Base-by-base conservation (phyloP, 73 alveolate genomes). In the Loxodes magnus region DNA sequence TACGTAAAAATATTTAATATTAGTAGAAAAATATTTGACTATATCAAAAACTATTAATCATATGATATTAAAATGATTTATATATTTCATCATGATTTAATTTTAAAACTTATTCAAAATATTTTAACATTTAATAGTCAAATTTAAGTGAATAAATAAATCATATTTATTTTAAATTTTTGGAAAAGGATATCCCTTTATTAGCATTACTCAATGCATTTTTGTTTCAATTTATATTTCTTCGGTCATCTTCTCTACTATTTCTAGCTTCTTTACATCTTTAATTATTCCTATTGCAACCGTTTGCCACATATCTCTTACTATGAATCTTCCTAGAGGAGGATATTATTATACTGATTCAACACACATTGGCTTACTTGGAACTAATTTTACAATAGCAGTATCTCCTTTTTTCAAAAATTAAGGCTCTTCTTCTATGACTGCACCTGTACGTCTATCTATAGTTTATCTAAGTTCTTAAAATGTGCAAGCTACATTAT, bases 261-360 rank as follows among this genome's bases (percentile, higher is more conserved):
- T 10, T 31, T 31, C n/a, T 31, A 9, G 9, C 41, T 31, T 31
- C 41, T 31, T 31, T 9, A 67, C 82, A 37, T 69, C 49, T 58
- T 73, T 44, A 56, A 73, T 68, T 26, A 73, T 70, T 21, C 87
- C 87, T 16, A 73, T 74, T 20, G 87, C 87, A 46, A 73, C 87
- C 35, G 83, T 69, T 36, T 36, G 49, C 41, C 57, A 51, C 87
- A 67, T 67, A 64, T 73, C 87, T 56, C 87, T 65, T 23, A 73
- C 83, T 26, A 74, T 74, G 51, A 73, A 73, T 46, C 87, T 58
- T 28, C 87, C 87, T 35, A 73, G 75, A 38, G 87, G 87, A 34
- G 87, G 84, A 64, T 31, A 31, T 31, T 31, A 9, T 9, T 9
- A 9, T 9, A 31, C 9, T 33, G 87, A 43, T 54, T 72, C 87